phyloP scores from a whole-genome alignment of 2,329 filamentous ascomycete species.

The Botrytis cinerea region DNA sequence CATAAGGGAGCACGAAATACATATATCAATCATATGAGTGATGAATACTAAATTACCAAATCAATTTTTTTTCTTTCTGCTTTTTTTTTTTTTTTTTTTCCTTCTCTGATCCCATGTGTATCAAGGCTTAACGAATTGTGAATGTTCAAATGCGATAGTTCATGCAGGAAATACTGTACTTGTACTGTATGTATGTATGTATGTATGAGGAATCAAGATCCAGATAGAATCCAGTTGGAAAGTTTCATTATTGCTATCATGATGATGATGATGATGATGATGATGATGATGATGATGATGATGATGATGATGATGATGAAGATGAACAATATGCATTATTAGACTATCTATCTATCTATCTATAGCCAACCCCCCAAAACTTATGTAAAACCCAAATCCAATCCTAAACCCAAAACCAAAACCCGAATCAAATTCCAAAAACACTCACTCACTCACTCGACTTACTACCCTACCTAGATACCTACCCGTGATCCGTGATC shows the following conservation, averaged over 20 bases:
- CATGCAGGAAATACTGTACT: no score
- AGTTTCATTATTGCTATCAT: neutral
- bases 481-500: no score
- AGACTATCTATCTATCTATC: neutral
- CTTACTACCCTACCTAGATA: neutral
- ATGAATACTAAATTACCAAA: neutral
- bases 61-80: neutral
- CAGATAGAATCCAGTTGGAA: no score
- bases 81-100: neutral
- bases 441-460: neutral
- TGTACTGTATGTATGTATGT: no score
- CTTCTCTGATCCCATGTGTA: neutral
- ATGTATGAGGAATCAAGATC: no score
- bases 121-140: neutral
- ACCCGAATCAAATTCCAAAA: neutral
- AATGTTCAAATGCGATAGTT: neutral
- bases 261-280: neutral
- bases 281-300: no score
- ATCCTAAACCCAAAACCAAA: neutral
- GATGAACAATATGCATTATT: neutral
- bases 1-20: neutral
- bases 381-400: neutral
- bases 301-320: neutral
- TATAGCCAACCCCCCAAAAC: neutral
- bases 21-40: conserved; percentile 1